Conservation (phyloP, 2,329 filamentous ascomycete genomes). For the Neonectria magnoliae region DNA sequence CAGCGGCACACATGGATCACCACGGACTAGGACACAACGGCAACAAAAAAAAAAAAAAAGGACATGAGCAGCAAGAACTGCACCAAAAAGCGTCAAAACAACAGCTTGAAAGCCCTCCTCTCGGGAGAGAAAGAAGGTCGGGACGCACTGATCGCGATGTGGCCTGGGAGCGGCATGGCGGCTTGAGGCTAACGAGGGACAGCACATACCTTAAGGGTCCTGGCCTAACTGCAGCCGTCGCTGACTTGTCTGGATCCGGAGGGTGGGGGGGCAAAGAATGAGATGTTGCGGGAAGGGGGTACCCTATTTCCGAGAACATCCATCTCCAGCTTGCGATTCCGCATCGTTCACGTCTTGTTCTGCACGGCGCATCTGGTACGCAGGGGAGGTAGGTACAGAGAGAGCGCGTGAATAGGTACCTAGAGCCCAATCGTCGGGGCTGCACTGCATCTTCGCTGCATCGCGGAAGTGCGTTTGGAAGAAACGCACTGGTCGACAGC, state of each 20-base stretch:
- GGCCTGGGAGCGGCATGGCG: constrained; percentile 8
- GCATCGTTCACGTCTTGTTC: too few relatives aligned
- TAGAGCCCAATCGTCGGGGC: constrained; percentile 24
- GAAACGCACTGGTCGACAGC: constrained; percentile 23
- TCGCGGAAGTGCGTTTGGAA: constrained; percentile 41
- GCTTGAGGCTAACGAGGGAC: constrained; percentile 1
- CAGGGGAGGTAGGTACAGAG: too few relatives aligned
- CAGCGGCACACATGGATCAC: neutral
- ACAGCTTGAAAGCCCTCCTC: neutral
- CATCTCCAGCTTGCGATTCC: neutral
- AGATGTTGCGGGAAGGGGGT: neutral
- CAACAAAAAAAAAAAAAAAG: neutral
- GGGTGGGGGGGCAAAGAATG: neutral
- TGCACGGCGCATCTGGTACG: too few relatives aligned
- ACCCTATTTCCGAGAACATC: neutral
- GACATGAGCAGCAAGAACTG: neutral
- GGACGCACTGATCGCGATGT: constrained; percentile 18
- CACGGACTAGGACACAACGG: neutral
- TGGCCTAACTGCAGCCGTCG: neutral
- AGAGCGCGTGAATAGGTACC: neutral
- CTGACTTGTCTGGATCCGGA: neutral
- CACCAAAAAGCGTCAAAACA: neutral
- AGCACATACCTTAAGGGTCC: constrained; percentile 4
- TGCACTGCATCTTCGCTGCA: constrained; percentile 42
- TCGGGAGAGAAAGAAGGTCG: neutral